Evolutionary conservation across 208 protist species (phyloP).

Genomic region (Trichomonas tenax): DNA sequence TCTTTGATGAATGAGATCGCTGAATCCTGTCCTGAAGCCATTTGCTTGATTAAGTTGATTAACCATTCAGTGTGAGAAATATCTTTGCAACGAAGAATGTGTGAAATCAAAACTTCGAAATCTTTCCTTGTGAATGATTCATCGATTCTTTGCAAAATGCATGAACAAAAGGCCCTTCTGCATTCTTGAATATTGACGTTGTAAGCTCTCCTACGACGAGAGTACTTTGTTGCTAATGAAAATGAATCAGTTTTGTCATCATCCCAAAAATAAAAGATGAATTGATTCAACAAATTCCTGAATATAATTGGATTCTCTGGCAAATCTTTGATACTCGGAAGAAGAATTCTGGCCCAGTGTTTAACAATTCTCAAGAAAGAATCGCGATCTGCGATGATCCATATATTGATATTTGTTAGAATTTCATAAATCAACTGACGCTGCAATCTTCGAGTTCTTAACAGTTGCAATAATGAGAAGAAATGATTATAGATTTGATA

Average conservation of each 20-base stretch:
- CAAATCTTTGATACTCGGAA: neutral
- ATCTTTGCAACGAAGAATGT: neutral
- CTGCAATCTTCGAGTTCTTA: neutral
- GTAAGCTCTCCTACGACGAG: neutral
- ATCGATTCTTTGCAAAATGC: neutral
- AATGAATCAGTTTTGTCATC: neutral
- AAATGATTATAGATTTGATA: neutral
- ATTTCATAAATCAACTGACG: neutral
- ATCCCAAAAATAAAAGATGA: neutral
- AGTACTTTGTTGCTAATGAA: neutral
- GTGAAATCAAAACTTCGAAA: neutral
- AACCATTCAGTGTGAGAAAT: neutral
- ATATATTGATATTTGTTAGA: neutral
- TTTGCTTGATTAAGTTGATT: neutral
- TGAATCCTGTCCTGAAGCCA: neutral
- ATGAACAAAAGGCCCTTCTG: neutral
- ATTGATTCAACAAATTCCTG: neutral
- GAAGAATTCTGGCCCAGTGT: neutral
- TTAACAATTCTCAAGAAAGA: neutral
- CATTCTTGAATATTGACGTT: neutral
- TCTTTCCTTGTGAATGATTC: neutral
- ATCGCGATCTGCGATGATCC: neutral
- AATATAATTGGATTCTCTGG: neutral
- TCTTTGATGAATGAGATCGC: too few species aligned
- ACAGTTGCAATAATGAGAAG: neutral